phyloP scores from a whole-genome alignment of 805 yeast species.

The Trichomonascus vanleenenianus region DNA sequence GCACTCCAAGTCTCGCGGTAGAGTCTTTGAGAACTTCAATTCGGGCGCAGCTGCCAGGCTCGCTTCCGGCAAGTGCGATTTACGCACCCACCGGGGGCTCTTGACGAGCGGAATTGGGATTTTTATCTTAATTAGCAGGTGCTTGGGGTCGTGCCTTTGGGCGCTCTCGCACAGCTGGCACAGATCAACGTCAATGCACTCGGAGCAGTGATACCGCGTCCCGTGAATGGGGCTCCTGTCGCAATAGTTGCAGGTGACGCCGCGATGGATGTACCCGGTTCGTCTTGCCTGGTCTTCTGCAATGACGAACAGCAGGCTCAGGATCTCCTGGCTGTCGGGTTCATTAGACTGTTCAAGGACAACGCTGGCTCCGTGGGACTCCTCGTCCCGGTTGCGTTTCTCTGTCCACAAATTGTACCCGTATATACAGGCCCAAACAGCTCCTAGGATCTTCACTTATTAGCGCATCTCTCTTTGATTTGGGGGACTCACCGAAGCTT shows the following conservation, averaged over 20 bases:
- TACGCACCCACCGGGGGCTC: constrained; percentile 21
- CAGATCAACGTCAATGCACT: constrained; percentile 47
- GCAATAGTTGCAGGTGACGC: constrained; percentile 26
- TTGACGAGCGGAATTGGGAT: constrained; percentile 24
- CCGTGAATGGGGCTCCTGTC: constrained; percentile 36
- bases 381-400: too few species aligned
- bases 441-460: too few species aligned
- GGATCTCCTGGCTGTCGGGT: constrained; percentile 9
- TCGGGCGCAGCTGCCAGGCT: background rate
- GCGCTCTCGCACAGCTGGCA: constrained; percentile 37
- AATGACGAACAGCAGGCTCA: constrained; percentile 18
- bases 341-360: background rate
- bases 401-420: too few species aligned
- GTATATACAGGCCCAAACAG: too few species aligned
- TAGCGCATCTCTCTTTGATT: too few species aligned
- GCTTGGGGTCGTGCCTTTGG: constrained; percentile 19
- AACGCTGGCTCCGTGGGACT: too few species aligned
- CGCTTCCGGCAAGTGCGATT: constrained; percentile 12
- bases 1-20: constrained; percentile 7
- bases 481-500: too few species aligned
- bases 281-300: constrained; percentile 20
- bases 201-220: constrained; percentile 41
- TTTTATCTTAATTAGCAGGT: constrained; percentile 21
- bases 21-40: background rate
- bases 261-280: constrained; percentile 23